Percentiles rank a stretch among this genome's conserved stretches.
These are phyloP conservation scores for Lophiostoma macrostomum DNA, from an alignment of 495 filamentous ascomycete species.

Conservation along the genomic window DNA sequence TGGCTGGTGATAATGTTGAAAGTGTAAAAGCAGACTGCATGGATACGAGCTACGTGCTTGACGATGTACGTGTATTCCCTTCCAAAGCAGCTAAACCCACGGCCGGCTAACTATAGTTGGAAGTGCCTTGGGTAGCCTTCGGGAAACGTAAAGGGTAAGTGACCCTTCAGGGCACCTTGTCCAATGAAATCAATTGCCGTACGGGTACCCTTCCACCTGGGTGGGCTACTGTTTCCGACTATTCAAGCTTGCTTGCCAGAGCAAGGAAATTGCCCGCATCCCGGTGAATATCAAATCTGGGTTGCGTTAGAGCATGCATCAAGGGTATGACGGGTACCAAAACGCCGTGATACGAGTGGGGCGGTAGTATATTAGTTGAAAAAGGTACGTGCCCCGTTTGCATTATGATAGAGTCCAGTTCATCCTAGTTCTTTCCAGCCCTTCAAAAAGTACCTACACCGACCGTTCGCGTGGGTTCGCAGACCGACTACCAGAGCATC, in stretches of 20 bases:
- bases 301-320: slow-evolving; percentile 4
- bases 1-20: too few relatives aligned
- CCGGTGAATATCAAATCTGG: slow-evolving; percentile 5
- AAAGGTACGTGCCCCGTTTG: slow-evolving; percentile 1
- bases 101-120: too few relatives aligned
- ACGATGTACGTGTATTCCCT: too few relatives aligned
- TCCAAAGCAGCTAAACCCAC: too few relatives aligned
- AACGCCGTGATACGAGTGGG: slow-evolving; percentile 5
- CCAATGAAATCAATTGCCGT: slow-evolving; percentile 5
- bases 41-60: too few relatives aligned
- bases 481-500: too few relatives aligned
- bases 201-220: slow-evolving; percentile 7
- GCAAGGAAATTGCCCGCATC: slow-evolving; percentile 7
- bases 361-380: slow-evolving; percentile 1
- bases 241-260: background rate
- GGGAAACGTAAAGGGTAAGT: background rate
- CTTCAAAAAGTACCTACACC: too few relatives aligned
- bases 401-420: background rate
- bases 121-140: background rate
- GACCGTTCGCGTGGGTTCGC: too few relatives aligned
- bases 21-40: too few relatives aligned
- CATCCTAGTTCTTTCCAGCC: too few relatives aligned
- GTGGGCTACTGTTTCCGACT: slow-evolving; percentile 4
- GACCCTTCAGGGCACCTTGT: background rate
- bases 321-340: slow-evolving; percentile 1